These are phyloP conservation scores for Tulasnella sp. DNA, from an alignment of 768 basidiomycete genomes.

Conservation along the genomic window DNA sequence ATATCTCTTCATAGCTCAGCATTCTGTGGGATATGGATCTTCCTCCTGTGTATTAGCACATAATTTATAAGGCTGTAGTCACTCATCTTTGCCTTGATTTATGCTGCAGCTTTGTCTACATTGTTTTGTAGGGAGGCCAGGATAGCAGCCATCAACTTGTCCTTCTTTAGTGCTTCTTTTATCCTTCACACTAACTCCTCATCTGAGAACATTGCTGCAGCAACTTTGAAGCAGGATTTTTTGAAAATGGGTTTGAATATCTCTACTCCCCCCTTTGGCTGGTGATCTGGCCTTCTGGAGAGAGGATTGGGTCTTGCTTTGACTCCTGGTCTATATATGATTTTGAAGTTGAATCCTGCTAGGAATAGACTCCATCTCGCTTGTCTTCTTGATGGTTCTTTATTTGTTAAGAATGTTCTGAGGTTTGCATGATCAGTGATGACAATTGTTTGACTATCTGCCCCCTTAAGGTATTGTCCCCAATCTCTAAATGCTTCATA, in stretches of 20 bases:
- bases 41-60: not conserved
- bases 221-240: too few species aligned
- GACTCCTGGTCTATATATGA: not conserved
- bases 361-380: not conserved
- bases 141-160: too few species aligned
- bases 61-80: not conserved
- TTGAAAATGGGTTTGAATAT: too few species aligned
- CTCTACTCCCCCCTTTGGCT: not conserved
- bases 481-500: constrained; percentile 13
- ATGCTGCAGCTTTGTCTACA: too few species aligned
- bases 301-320: not conserved
- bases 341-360: not conserved
- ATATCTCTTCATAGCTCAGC: not conserved
- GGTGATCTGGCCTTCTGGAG: not conserved
- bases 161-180: too few species aligned
- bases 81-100: not conserved
- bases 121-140: too few species aligned
- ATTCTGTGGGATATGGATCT: not conserved
- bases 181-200: too few species aligned
- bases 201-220: too few species aligned
- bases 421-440: constrained; percentile 17
- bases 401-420: constrained; percentile 14
- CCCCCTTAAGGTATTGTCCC: not conserved
- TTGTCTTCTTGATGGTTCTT: constrained; percentile 15
- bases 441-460: not conserved